phyloP scores from a whole-genome alignment of 495 filamentous ascomycete genomes.

The Daldinia grandis region DNA sequence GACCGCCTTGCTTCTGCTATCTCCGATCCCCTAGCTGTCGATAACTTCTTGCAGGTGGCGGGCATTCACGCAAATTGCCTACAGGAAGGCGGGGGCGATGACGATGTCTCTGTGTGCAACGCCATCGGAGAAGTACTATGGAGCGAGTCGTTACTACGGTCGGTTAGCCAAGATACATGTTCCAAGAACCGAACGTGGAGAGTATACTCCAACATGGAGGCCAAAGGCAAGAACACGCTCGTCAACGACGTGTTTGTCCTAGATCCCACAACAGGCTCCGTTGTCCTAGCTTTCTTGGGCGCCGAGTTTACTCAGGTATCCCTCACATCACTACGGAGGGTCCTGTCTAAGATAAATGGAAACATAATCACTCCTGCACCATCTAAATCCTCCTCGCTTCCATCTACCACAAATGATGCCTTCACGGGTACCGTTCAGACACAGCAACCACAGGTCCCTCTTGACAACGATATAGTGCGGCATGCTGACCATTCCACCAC shows the following conservation, averaged over 20 bases:
- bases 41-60: conserved; percentile 54
- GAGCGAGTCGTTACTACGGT: conserved; percentile 21
- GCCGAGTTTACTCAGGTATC: conserved; percentile 44
- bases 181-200: conserved; percentile 23
- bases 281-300: conserved; percentile 44
- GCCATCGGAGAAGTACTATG: conserved; percentile 25
- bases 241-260: conserved; percentile 52
- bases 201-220: conserved; percentile 39
- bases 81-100: conserved; percentile 6
- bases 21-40: conserved; percentile 31
- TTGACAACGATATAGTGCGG: background rate
- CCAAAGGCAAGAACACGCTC: conserved; percentile 28
- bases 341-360: conserved; percentile 45
- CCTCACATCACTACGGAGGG: conserved; percentile 38
- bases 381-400: background rate
- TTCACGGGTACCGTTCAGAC: background rate
- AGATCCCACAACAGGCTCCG: conserved; percentile 26
- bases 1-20: conserved; percentile 6
- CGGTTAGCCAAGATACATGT: background rate
- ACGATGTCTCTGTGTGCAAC: conserved; percentile 22
- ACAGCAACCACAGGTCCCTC: no score
- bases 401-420: background rate
- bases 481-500: background rate
- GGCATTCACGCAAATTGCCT: conserved; percentile 53
- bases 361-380: conserved; percentile 21